These are phyloP conservation scores for Rhodotorula kratochvilovae DNA, from an alignment of 768 basidiomycete genomes.

Conservation along the genomic window DNA sequence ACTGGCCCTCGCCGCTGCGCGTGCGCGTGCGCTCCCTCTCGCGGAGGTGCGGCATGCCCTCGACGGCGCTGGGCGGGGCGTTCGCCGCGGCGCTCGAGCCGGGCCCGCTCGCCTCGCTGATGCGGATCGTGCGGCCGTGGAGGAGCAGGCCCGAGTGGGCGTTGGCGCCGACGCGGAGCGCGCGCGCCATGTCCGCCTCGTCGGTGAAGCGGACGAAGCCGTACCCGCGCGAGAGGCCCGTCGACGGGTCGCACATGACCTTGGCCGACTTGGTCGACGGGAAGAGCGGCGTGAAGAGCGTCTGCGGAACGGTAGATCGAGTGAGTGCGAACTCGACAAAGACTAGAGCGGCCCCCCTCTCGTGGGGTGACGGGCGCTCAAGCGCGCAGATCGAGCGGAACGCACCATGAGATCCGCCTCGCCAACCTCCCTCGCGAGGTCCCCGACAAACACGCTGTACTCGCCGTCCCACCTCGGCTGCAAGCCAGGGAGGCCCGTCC, in stretches of 20 bases:
- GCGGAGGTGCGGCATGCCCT: slow-evolving; percentile 5
- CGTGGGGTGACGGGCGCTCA: too few species aligned
- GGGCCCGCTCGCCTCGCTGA: slow-evolving; percentile 40
- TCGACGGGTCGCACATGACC: slow-evolving; percentile 63
- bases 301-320: slow-evolving; percentile 2
- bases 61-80: slow-evolving; percentile 12
- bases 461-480: slow-evolving; percentile 52
- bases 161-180: slow-evolving; percentile 67
- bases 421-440: slow-evolving; percentile 85
- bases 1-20: slow-evolving; percentile 5
- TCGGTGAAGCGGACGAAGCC: slow-evolving; percentile 90
- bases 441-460: slow-evolving; percentile 91
- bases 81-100: slow-evolving; percentile 11
- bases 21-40: slow-evolving; percentile 35
- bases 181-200: slow-evolving; percentile 81
- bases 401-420: slow-evolving; percentile 94
- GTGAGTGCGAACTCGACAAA: too few species aligned
- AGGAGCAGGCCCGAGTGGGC: slow-evolving; percentile 52
- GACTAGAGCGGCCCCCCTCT: too few species aligned
- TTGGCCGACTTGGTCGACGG: slow-evolving; percentile 82
- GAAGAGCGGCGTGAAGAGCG: slow-evolving; percentile 74
- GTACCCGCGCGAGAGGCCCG: slow-evolving; percentile 82
- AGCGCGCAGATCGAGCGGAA: slow-evolving; percentile 42
- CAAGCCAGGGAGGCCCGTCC: slow-evolving; percentile 42
- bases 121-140: slow-evolving; percentile 41